A percentile compares a stretch with the other conserved stretches of the same genome.
Evolutionary conservation across 805 yeast genomes (phyloP).

Genomic region (Isabelozyma gotoi): DNA sequence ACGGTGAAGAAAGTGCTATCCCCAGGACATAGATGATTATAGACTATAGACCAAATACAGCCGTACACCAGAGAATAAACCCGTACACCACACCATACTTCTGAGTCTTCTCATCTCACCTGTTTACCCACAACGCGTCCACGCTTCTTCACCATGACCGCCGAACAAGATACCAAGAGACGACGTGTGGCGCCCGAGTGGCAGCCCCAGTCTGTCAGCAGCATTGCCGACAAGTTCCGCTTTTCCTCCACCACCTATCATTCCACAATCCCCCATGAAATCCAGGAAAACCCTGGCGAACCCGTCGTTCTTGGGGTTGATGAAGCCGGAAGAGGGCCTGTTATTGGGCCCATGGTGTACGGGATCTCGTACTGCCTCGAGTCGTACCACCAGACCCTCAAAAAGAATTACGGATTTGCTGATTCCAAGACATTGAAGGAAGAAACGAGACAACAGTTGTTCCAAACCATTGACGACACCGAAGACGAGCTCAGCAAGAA

Average conservation of each 20-base stretch:
- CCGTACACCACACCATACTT: too few species aligned
- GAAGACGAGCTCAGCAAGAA: constrained; percentile 47
- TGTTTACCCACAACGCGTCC: too few species aligned
- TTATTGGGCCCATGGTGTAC: constrained; percentile 96
- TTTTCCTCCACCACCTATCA: constrained; percentile 48
- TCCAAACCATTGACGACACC: constrained; percentile 54
- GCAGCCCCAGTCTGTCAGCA: constrained; percentile 34
- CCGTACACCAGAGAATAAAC: not conserved
- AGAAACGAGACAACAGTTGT: constrained; percentile 59
- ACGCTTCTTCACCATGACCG: too few species aligned
- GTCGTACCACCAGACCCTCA: constrained; percentile 48
- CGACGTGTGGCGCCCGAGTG: constrained; percentile 17
- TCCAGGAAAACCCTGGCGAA: constrained; percentile 29
- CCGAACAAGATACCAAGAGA: too few species aligned
- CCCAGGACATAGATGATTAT: not conserved
- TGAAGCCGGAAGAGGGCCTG: constrained; percentile 99
- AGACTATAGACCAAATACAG: not conserved
- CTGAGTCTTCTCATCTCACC: too few species aligned
- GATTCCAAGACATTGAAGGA: constrained; percentile 90
- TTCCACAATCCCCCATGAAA: constrained; percentile 47
- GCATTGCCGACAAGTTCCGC: constrained; percentile 21
- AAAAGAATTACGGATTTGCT: constrained; percentile 71
- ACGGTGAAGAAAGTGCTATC: constrained; percentile 32
- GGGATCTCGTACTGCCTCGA: constrained; percentile 78
- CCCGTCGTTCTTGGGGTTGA: constrained; percentile 82